phyloP scores from a whole-genome alignment of 1,284 basidiomycete species.

The Inonotus hispidus region DNA sequence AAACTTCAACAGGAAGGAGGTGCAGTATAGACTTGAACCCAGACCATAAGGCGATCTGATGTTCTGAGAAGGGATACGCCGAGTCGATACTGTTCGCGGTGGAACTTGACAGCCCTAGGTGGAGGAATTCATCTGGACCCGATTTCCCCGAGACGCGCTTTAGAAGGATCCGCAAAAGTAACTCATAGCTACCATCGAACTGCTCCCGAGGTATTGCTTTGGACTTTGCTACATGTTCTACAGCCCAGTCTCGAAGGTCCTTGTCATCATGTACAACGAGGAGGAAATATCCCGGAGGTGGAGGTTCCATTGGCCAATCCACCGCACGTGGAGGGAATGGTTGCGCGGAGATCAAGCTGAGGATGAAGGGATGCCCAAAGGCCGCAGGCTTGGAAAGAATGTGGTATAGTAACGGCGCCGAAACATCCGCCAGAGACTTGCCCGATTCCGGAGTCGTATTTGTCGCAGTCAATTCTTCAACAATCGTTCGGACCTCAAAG shows the following conservation, averaged over 20 bases:
- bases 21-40: constrained; percentile 46
- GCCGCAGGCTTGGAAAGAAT: constrained; percentile 61
- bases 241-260: constrained; percentile 56
- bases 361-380: constrained; percentile 47
- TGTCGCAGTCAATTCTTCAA: constrained; percentile 38
- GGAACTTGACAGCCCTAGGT: background rate
- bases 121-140: background rate
- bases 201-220: constrained; percentile 43
- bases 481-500: constrained; percentile 56
- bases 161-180: constrained; percentile 38
- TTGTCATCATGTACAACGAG: constrained; percentile 48
- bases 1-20: constrained; percentile 43
- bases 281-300: constrained; percentile 55
- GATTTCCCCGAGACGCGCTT: constrained; percentile 21
- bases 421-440: constrained; percentile 35
- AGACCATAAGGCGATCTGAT: constrained; percentile 36
- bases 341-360: constrained; percentile 38
- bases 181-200: constrained; percentile 41
- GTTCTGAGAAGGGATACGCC: constrained; percentile 11
- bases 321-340: constrained; percentile 33
- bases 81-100: background rate
- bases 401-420: constrained; percentile 55
- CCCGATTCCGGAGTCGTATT: constrained; percentile 27
- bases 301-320: constrained; percentile 51
- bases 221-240: constrained; percentile 36